Conservation (phyloP, 1,284 basidiomycete species). For the Irpex rosettiformis region DNA sequence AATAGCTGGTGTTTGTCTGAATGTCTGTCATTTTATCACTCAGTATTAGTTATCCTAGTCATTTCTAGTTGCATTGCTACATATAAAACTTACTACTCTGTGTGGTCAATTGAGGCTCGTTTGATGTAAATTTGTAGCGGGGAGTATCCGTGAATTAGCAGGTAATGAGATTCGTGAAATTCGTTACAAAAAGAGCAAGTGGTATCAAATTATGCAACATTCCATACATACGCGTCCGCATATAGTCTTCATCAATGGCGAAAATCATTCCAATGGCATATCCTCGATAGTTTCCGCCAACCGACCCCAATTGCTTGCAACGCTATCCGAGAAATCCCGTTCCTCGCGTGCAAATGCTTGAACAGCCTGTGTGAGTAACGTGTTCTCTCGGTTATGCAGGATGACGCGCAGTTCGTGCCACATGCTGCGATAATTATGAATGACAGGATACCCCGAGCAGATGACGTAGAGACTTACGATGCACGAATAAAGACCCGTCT, state of each 20-base stretch:
- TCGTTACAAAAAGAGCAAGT: constrained; percentile 9
- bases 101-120: neutral
- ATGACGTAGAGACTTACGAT: constrained; percentile 47
- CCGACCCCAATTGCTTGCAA: constrained; percentile 70
- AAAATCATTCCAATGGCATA: constrained; percentile 76
- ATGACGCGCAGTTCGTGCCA: constrained; percentile 91
- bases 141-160: too few relatives aligned
- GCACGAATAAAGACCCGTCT: constrained; percentile 82
- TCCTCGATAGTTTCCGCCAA: constrained; percentile 65
- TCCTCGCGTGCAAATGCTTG: constrained; percentile 74
- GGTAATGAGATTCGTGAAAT: neutral
- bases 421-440: constrained; percentile 48
- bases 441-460: neutral
- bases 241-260: constrained; percentile 21
- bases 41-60: neutral
- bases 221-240: neutral
- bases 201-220: constrained; percentile 13
- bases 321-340: constrained; percentile 56
- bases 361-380: constrained; percentile 70
- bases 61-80: neutral
- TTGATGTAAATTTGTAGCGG: too few relatives aligned
- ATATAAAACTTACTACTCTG: neutral
- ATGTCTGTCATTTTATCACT: neutral
- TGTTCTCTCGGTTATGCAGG: constrained; percentile 83
- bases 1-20: neutral